A percentile compares a stretch with the other conserved stretches of the same genome.
Conservation (phyloP, 2,329 filamentous ascomycete genomes). For the Aspergillus ochraceus region DNA sequence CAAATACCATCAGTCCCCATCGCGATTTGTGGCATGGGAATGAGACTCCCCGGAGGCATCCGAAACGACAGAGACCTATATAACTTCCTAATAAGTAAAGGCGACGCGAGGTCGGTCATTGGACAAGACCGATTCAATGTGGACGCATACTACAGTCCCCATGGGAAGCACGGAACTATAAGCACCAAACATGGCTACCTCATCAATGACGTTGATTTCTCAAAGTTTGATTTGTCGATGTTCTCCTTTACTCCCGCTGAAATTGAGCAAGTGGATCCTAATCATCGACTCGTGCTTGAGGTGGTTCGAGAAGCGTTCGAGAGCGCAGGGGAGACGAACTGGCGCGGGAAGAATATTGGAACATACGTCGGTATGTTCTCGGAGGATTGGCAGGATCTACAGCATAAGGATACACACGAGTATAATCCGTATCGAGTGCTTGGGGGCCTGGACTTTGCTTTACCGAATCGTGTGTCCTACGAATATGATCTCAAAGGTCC, state of each 20-base stretch:
- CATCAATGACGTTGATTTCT: constrained; percentile 27
- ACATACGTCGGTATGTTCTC: constrained; percentile 26
- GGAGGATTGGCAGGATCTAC: constrained; percentile 26
- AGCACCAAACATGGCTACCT: constrained; percentile 24
- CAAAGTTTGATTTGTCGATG: constrained; percentile 24
- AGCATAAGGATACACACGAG: constrained; percentile 17
- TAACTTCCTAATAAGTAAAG: constrained; percentile 20
- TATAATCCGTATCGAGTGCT: constrained; percentile 11
- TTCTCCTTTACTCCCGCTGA: constrained; percentile 26
- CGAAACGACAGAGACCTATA: constrained; percentile 17
- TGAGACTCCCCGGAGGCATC: constrained; percentile 23
- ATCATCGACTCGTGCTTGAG: constrained; percentile 34
- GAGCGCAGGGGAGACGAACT: constrained; percentile 26
- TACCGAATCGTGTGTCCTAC: constrained; percentile 13
- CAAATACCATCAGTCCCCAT: not conserved
- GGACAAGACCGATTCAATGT: constrained; percentile 25
- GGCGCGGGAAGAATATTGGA: constrained; percentile 32
- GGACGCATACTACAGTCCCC: constrained; percentile 19
- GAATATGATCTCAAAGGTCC: constrained; percentile 18
- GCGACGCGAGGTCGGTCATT: constrained; percentile 16
- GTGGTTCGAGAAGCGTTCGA: constrained; percentile 35
- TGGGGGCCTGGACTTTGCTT: constrained; percentile 7
- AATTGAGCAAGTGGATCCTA: constrained; percentile 28
- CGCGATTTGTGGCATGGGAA: constrained; percentile 14
- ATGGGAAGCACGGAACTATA: constrained; percentile 9